A percentile compares a stretch with the other conserved stretches of the same genome.
These are phyloP conservation scores for Yamadazyma phyllophila DNA, from an alignment of 805 yeast species.

Conservation along the genomic window DNA sequence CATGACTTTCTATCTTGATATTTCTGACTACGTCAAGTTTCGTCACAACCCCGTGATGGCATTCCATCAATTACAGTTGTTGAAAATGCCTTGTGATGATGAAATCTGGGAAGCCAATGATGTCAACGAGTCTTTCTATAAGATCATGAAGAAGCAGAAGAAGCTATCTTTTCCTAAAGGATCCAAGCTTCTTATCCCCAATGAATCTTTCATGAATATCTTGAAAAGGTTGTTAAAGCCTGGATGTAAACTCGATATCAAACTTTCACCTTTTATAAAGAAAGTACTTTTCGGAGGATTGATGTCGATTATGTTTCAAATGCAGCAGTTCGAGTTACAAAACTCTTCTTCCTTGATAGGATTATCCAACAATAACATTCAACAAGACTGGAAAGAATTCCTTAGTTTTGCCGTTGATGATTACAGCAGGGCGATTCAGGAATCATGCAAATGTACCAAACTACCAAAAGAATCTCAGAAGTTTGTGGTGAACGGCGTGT, in stretches of 20 bases:
- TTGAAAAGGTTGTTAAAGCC: conserved; percentile 54
- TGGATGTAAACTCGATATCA: conserved; percentile 2
- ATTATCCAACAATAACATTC: conserved; percentile 29
- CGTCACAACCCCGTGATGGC: conserved; percentile 59
- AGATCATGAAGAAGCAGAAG: conserved; percentile 36
- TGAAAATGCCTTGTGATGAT: conserved; percentile 41
- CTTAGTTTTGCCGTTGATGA: conserved; percentile 68
- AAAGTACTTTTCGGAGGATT: conserved; percentile 43
- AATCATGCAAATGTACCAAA: conserved; percentile 7
- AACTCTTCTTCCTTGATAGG: conserved; percentile 44
- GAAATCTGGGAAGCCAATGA: conserved; percentile 39
- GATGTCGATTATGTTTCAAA: conserved; percentile 26
- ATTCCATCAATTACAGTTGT: conserved; percentile 38
- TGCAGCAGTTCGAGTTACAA: conserved; percentile 29
- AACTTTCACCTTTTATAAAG: conserved; percentile 53
- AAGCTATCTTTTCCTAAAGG: conserved; percentile 19
- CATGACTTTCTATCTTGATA: conserved; percentile 79
- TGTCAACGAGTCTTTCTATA: conserved; percentile 37
- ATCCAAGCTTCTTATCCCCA: conserved; percentile 8
- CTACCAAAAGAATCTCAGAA: conserved; percentile 8
- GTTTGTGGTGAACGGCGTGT: conserved; percentile 9
- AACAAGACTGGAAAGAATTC: conserved; percentile 62
- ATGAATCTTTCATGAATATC: conserved; percentile 48
- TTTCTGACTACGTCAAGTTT: conserved; percentile 72
- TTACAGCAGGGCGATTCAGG: conserved; percentile 20